Percentiles rank a stretch among this genome's conserved stretches.
These are phyloP conservation scores for Vaucheria bursata DNA, from an alignment of 352 stramenopile species.

Conservation along the genomic window DNA sequence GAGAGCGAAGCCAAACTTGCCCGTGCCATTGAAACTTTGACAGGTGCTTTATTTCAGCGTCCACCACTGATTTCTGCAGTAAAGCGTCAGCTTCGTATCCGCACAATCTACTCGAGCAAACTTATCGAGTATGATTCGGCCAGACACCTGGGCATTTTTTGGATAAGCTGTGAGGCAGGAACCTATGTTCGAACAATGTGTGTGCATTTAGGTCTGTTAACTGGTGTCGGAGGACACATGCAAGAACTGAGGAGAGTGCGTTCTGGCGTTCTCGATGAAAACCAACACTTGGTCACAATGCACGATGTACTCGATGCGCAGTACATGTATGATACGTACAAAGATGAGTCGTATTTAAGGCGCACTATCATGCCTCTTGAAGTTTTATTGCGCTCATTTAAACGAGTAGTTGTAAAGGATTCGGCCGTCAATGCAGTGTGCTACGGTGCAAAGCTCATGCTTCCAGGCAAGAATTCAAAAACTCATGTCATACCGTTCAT, in stretches of 20 bases:
- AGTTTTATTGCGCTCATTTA: slow-evolving; percentile 94
- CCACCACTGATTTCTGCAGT: slow-evolving; percentile 98
- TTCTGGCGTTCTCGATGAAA: slow-evolving; percentile 87
- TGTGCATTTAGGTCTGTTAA: slow-evolving; percentile 95
- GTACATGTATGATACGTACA: slow-evolving; percentile 96
- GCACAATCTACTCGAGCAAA: slow-evolving; percentile 98
- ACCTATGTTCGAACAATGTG: slow-evolving; percentile 99
- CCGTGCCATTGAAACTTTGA: slow-evolving; percentile 95
- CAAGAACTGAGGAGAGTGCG: slow-evolving; percentile 95
- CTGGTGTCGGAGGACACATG: slow-evolving; percentile 97
- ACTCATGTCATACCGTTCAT: slow-evolving; percentile 4
- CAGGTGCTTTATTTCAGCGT: slow-evolving; percentile 97
- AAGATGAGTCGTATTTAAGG: slow-evolving; percentile 97
- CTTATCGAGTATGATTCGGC: slow-evolving; percentile 97
- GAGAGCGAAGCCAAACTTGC: slow-evolving; percentile 44
- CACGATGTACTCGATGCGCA: slow-evolving; percentile 99
- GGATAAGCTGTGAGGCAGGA: slow-evolving; percentile 75
- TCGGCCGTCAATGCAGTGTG: slow-evolving; percentile 99
- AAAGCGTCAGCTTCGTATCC: slow-evolving; percentile 97
- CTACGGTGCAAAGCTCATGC: slow-evolving; percentile 99
- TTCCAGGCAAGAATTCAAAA: too few relatives aligned
- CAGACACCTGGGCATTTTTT: slow-evolving; percentile 74
- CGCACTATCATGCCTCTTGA: slow-evolving; percentile 96
- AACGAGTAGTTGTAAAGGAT: slow-evolving; percentile 99
- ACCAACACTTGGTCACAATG: slow-evolving; percentile 97